Evolutionary conservation across 768 basidiomycete species (phyloP).

Genomic region (Daedalea quercina): DNA sequence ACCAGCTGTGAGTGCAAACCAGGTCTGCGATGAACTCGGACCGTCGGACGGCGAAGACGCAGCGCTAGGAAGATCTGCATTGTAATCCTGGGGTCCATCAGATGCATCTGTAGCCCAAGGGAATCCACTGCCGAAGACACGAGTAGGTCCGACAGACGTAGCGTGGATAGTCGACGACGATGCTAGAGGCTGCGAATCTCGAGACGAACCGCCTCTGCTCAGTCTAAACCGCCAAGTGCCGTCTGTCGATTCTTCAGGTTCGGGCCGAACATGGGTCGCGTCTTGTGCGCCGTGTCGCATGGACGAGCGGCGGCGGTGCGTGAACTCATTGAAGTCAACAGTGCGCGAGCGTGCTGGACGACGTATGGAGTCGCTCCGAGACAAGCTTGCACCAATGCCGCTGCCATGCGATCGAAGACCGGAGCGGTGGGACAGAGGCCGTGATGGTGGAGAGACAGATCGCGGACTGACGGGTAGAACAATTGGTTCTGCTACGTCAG

Average conservation of each 20-base stretch:
- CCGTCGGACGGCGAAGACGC: background rate
- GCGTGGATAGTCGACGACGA: background rate
- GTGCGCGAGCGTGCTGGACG: slow-evolving; percentile 47
- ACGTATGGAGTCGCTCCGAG: slow-evolving; percentile 55
- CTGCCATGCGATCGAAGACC: background rate
- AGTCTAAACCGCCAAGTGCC: slow-evolving; percentile 13
- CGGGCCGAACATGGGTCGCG: slow-evolving; percentile 2
- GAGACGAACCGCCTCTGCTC: background rate
- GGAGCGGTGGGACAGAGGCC: background rate
- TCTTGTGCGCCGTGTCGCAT: slow-evolving; percentile 25
- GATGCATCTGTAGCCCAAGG: slow-evolving; percentile 1
- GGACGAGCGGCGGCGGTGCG: slow-evolving; percentile 52
- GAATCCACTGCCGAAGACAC: background rate
- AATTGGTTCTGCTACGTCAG: slow-evolving; percentile 2
- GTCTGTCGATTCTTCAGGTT: slow-evolving; percentile 12
- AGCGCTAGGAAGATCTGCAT: background rate
- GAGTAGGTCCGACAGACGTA: too few relatives aligned
- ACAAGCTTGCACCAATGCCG: background rate
- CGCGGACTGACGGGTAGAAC: slow-evolving; percentile 9
- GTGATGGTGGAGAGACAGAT: slow-evolving; percentile 5
- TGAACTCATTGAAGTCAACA: slow-evolving; percentile 70
- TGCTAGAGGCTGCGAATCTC: background rate
- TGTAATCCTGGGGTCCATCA: background rate
- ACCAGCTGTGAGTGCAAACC: slow-evolving; percentile 15
- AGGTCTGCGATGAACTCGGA: slow-evolving; percentile 19